Evolutionary conservation across 768 basidiomycete genomes (phyloP).

Genomic region (Mycena venus): DNA sequence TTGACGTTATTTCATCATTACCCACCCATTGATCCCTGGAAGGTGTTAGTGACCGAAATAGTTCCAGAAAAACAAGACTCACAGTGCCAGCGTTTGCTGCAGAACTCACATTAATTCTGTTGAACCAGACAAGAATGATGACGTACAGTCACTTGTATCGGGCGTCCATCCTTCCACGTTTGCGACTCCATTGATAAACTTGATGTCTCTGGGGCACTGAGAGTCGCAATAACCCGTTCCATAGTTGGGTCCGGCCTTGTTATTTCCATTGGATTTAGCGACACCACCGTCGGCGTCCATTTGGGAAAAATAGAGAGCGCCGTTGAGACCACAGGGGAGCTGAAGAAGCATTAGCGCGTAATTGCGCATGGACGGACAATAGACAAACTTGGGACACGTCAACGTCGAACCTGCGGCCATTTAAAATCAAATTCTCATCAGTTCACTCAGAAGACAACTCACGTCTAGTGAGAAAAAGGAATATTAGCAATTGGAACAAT

Average conservation of each 20-base stretch:
- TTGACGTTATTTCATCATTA: neutral
- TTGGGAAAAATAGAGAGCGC: constrained; percentile 70
- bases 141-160: constrained; percentile 21
- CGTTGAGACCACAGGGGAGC: constrained; percentile 72
- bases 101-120: neutral
- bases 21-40: neutral
- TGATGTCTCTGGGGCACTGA: constrained; percentile 74
- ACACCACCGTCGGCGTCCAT: constrained; percentile 72
- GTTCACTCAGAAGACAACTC: neutral
- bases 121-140: neutral
- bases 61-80: neutral
- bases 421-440: neutral
- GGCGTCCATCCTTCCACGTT: constrained; percentile 24
- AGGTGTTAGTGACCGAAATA: neutral
- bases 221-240: constrained; percentile 80
- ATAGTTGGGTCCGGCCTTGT: constrained; percentile 67
- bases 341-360: neutral
- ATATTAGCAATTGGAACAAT: neutral
- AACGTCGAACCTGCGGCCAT: constrained; percentile 61
- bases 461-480: neutral
- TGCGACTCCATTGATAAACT: constrained; percentile 67
- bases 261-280: constrained; percentile 42
- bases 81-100: constrained; percentile 52
- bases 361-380: neutral
- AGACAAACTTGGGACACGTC: constrained; percentile 59